Evolutionary conservation across 495 filamentous ascomycete genomes (phyloP).

Genomic region (Trichoderma erinaceum): DNA sequence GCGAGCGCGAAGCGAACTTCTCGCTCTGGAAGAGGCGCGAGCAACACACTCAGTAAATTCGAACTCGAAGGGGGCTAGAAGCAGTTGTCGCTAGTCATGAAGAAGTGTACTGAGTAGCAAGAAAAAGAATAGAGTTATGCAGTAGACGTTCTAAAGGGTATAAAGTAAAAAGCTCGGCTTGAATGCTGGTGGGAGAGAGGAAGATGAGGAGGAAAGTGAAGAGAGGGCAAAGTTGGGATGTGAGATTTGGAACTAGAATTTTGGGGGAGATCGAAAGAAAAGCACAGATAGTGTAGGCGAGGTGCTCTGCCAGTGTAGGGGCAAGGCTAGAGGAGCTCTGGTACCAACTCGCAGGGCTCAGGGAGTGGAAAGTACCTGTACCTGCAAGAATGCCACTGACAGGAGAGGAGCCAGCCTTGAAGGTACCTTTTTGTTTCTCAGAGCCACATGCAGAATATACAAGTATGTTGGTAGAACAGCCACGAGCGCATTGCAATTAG

Average conservation of each 20-base stretch:
- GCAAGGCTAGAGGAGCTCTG: not conserved
- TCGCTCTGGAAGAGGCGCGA: conserved; percentile 11
- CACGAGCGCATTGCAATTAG: conserved; percentile 6
- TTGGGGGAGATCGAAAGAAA: conserved; percentile 6
- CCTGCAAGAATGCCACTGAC: not conserved
- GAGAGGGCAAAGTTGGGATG: not conserved
- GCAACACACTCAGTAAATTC: conserved; percentile 2
- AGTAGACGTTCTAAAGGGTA: not conserved
- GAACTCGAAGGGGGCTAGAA: not conserved
- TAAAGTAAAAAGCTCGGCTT: not conserved
- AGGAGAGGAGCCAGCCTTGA: not conserved
- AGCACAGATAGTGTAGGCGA: not conserved
- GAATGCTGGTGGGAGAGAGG: not conserved
- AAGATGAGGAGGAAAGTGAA: not conserved
- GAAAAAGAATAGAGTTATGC: not conserved
- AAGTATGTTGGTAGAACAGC: no score
- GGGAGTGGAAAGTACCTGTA: conserved; percentile 2
- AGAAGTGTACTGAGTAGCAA: not conserved
- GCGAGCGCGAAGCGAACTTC: conserved; percentile 12
- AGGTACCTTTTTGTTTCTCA: not conserved
- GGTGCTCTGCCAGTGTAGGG: not conserved
- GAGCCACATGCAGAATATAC: not conserved
- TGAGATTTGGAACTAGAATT: conserved; percentile 7
- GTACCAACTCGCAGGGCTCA: not conserved
- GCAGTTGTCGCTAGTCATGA: not conserved